Base-by-base conservation (phyloP, 2,329 filamentous ascomycete species). In the Fusarium palustre region DNA sequence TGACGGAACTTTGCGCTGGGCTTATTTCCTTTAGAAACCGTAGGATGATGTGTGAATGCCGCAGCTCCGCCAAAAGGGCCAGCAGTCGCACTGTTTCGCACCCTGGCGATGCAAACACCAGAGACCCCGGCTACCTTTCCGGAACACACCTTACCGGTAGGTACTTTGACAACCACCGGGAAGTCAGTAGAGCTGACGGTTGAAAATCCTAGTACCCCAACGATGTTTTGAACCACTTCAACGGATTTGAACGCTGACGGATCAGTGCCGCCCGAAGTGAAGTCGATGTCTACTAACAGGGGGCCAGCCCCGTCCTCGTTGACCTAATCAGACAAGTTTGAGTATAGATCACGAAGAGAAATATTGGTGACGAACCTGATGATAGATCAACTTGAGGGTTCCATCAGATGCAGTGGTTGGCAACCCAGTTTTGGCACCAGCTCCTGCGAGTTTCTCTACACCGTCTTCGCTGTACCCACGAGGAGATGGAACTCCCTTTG, bases 51-150 rank as follows among this genome's bases (percentile, higher is more conserved):
- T 8, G 57, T 59, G 15, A 59, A 59, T 1, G 57, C 57, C 13
- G 8, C 57, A 4, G 57, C 57, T 12, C 57, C 57, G 4, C 57
- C 57, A 36, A 59, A 59, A 10, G 57, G 57, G 0, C 57, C 57
- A 30, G 57, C 52, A 57, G 57, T 59, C 25, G 57, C 52, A 24
- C 57, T 59, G n/a, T 59, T 59, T 34, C 57, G 52, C 1, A 59
- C 57, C 34, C 52, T 48, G 4, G 34, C 57, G n/a, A 59, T 59
- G 24, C 57, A 59, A 3, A 59, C 42, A 5, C 42, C 42, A 34
- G 52, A 57, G n/a, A 59, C 28, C 3, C 52, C 57, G 13, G 57
- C 57, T 7, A 59, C 42, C 5, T n/a, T 59, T 15, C 57, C 57
- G 11, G 57, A 25, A n/a, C 57, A 59, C 9, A 34, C 22, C 4